These are phyloP conservation scores for Penicillium crystallinum DNA, from an alignment of 495 filamentous ascomycete genomes.

Conservation along the genomic window DNA sequence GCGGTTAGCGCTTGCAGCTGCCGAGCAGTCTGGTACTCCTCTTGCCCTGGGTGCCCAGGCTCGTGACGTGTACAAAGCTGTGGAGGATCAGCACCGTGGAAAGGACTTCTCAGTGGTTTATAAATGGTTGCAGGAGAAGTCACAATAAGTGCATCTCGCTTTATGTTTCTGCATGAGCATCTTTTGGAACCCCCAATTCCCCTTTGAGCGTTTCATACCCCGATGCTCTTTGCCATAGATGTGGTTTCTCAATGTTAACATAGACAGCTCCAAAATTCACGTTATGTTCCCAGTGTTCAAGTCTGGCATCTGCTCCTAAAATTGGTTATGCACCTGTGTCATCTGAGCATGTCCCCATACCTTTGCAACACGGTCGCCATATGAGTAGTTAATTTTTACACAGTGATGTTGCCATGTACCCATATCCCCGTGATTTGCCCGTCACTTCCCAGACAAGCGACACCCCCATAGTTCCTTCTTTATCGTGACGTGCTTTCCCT, in stretches of 20 bases:
- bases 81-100: conserved; percentile 55
- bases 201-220: not conserved
- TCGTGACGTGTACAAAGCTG: conserved; percentile 61
- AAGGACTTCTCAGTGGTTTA: conserved; percentile 87
- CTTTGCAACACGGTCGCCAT: not conserved
- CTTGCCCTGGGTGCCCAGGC: conserved; percentile 62
- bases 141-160: conserved; percentile 13
- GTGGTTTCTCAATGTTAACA: not conserved
- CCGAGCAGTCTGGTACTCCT: conserved; percentile 59
- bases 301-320: not conserved
- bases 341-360: not conserved
- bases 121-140: conserved; percentile 54
- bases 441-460: not conserved
- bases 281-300: not conserved
- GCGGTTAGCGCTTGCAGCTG: conserved; percentile 66
- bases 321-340: not conserved
- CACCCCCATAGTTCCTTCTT: conserved; percentile 1
- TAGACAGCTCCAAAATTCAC: not conserved
- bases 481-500: conserved; percentile 2
- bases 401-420: not conserved
- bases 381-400: not conserved
- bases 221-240: conserved; percentile 5
- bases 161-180: not conserved
- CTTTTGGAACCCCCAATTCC: not conserved
- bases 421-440: not conserved